Base-by-base conservation (phyloP, 2,329 filamentous ascomycete species). In the Diaporthe australafricana region DNA sequence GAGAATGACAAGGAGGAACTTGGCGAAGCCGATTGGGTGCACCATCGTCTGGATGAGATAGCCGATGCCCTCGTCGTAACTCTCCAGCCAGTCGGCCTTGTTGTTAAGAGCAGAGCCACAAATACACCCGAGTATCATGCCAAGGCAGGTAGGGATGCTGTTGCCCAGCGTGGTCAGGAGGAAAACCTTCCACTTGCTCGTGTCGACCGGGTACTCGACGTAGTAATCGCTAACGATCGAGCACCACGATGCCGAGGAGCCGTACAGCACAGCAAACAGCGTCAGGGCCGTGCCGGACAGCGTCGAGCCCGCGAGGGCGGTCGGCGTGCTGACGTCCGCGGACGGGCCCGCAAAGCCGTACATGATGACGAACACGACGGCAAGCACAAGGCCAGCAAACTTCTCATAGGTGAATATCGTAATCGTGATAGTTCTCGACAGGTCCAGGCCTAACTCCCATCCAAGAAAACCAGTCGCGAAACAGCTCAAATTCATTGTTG, bases 401-500 rank as follows among this genome's bases (percentile, higher is more conserved):
- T 84, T 81, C 76, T 88, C 86, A 73, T 87, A 88, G 7, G 82
- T 74, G 72, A 87, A 84, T 48, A 87, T 80, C 22, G 82, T 83
- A 67, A 87, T 83, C 69, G 82, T 73, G 63, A 88, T 81, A 20
- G 81, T 79, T 74, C 86, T 84, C 56, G 78, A 77, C 35, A 88
- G 77, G 48, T 81, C 82, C 30, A 88, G 77, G 8, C 85, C 86
- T 42, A 88, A 81, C 73, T 87, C 81, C 79, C 81, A 83, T 9
- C 87, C 86, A 62, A 88, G 77, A 70, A 88, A 87, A 12, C 87
- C 87, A 0, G 85, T 86, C 2, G 85, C 81, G 71, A 88, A 87
- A 76, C 85, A 88, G 47, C 82, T 84, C 32, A 84, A 81, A 76
- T 88, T 87, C 82, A 87, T 84, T 1, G 85, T 87, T 12, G 82